Evolutionary conservation across 106 monocot genomes (phyloP).

Genomic region (Dendrobium chrysotoxum): DNA sequence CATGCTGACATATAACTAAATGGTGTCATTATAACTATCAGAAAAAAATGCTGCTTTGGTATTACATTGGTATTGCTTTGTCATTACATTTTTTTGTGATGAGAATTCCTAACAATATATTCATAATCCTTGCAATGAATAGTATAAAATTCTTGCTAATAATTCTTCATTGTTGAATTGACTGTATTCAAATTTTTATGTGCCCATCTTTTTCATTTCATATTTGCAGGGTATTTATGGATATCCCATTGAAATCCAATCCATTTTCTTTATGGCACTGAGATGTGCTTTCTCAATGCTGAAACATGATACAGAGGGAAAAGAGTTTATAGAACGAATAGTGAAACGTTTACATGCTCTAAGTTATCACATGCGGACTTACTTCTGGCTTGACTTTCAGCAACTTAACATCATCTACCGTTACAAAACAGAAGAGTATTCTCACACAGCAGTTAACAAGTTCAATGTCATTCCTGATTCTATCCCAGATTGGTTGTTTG

Average conservation of each 20-base stretch:
- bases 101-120: neutral
- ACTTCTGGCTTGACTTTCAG: constrained; percentile 24
- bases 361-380: constrained; percentile 21
- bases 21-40: neutral
- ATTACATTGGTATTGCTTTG: neutral
- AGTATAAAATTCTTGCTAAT: neutral
- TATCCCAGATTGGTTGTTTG: constrained; percentile 23
- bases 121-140: no score
- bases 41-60: neutral
- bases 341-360: constrained; percentile 14
- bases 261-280: constrained; percentile 25
- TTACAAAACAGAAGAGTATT: constrained; percentile 22
- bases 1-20: no score
- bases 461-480: constrained; percentile 22
- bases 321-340: constrained; percentile 36
- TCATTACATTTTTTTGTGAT: neutral
- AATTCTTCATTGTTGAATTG: neutral
- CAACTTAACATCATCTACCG: constrained; percentile 19
- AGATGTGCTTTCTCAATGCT: constrained; percentile 26
- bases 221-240: constrained; percentile 48
- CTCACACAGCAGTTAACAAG: constrained; percentile 23
- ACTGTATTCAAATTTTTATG: neutral
- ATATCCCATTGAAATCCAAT: constrained; percentile 63
- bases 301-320: constrained; percentile 51
- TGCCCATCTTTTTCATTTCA: no score